Conservation (phyloP, 371 early-diverging fungal species). For the Thermomucor indicae-seudaticae region DNA sequence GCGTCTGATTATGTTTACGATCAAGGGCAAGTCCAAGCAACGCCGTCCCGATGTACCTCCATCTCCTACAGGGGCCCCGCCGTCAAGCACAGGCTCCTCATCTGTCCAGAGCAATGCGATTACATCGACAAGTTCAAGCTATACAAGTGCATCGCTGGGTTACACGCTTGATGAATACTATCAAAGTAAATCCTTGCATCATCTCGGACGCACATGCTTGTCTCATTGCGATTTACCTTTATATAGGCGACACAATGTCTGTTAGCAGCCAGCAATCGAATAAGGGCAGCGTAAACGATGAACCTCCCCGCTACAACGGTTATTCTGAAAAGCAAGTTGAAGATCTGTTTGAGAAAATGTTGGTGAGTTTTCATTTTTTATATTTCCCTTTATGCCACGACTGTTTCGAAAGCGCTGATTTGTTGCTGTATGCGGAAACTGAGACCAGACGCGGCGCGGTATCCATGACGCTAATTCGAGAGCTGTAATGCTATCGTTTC, state of each 20-base stretch:
- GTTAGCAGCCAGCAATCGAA: constrained; percentile 9
- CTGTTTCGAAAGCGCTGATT: not conserved
- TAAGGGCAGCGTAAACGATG: constrained; percentile 1
- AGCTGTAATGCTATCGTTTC: constrained; percentile 35
- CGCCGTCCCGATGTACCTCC: constrained; percentile 10
- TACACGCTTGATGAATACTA: constrained; percentile 19
- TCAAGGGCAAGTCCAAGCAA: constrained; percentile 24
- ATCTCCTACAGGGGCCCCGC: constrained; percentile 5
- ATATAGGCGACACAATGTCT: constrained; percentile 4
- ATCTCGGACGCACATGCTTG: too few species aligned
- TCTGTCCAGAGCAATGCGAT: constrained; percentile 1
- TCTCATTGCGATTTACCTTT: not conserved
- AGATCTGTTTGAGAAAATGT: constrained; percentile 47
- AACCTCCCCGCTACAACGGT: constrained; percentile 6
- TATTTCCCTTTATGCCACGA: not conserved
- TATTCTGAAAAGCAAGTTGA: constrained; percentile 30
- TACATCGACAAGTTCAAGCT: not conserved
- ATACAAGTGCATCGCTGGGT: not conserved
- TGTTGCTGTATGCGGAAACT: not conserved
- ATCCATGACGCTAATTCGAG: constrained; percentile 36
- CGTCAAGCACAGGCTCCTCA: constrained; percentile 4
- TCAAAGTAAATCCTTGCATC: not conserved
- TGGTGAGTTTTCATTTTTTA: constrained; percentile 21
- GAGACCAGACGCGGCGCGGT: constrained; percentile 39
- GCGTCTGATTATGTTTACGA: constrained; percentile 32